These are phyloP conservation scores for Verticillium nubilum DNA, from an alignment of 2,329 filamentous ascomycete genomes.

Conservation along the genomic window DNA sequence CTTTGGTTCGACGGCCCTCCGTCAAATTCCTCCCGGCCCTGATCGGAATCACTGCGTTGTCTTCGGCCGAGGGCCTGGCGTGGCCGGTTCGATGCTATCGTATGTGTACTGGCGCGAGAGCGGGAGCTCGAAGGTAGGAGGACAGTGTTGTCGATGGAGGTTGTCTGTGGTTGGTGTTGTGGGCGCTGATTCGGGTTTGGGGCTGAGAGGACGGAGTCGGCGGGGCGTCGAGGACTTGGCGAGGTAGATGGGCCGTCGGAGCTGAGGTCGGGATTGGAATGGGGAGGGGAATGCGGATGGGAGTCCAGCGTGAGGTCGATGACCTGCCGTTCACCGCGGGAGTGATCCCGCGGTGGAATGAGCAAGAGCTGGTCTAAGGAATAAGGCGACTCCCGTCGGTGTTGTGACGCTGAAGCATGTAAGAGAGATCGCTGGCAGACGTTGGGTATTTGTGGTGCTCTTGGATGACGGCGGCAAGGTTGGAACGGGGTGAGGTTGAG, in stretches of 20 bases:
- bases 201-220: conserved; percentile 41
- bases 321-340: conserved; percentile 22
- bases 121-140: neutral
- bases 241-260: conserved; percentile 55
- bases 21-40: conserved; percentile 25
- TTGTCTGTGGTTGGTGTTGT: neutral
- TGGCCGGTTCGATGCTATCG: conserved; percentile 31
- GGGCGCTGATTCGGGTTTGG: conserved; percentile 20
- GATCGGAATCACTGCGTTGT: conserved; percentile 39
- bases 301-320: conserved; percentile 34
- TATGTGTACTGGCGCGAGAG: conserved; percentile 14
- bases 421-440: neutral
- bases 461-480: neutral
- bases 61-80: conserved; percentile 49
- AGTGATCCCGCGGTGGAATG: conserved; percentile 25
- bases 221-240: conserved; percentile 32
- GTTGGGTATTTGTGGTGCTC: neutral
- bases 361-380: neutral
- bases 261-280: conserved; percentile 30
- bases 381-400: neutral
- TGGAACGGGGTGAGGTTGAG: neutral
- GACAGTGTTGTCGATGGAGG: neutral
- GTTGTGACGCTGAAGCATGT: neutral
- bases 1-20: neutral
- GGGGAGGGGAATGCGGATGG: conserved; percentile 22